A percentile compares a stretch with the other conserved stretches of the same genome.
Evolutionary conservation across 2,329 filamentous ascomycete species (phyloP).

Genomic region (Moelleriella libera): DNA sequence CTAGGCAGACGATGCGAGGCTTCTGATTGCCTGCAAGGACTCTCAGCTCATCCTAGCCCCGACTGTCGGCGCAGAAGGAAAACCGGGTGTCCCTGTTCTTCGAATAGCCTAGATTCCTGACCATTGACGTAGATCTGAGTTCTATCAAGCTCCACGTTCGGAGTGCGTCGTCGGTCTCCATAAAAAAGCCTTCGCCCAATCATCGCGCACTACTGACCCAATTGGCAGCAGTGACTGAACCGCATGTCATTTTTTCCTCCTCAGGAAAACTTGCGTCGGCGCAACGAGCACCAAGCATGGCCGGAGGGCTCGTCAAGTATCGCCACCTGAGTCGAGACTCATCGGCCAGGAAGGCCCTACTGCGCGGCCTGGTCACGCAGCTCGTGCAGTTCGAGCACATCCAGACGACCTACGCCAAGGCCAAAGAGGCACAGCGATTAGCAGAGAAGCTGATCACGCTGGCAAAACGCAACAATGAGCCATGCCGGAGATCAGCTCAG

Average conservation of each 20-base stretch:
- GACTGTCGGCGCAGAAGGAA: too few relatives aligned
- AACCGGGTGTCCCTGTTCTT: too few relatives aligned
- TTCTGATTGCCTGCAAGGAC: too few relatives aligned
- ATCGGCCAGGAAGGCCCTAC: constrained; percentile 76
- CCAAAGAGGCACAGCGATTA: constrained; percentile 87
- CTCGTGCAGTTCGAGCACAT: constrained; percentile 90
- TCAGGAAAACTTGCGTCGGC: background rate
- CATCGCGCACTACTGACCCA: background rate
- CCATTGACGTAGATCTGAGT: background rate
- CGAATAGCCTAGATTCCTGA: too few relatives aligned
- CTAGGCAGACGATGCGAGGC: too few relatives aligned
- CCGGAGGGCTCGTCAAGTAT: constrained; percentile 75
- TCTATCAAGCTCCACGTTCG: background rate
- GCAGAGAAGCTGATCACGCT: constrained; percentile 91
- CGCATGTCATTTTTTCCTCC: too few relatives aligned
- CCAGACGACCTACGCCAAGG: constrained; percentile 89
- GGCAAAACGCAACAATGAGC: constrained; percentile 84
- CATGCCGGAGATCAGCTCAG: constrained; percentile 59
- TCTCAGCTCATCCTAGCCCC: too few relatives aligned
- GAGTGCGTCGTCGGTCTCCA: background rate
- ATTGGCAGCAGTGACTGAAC: background rate
- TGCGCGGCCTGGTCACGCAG: constrained; percentile 91
- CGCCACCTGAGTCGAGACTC: constrained; percentile 77
- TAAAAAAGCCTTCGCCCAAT: background rate
- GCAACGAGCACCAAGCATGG: constrained; percentile 42